Conservation (phyloP, 306 rosid species). For the Lathyrus tuberosus region DNA sequence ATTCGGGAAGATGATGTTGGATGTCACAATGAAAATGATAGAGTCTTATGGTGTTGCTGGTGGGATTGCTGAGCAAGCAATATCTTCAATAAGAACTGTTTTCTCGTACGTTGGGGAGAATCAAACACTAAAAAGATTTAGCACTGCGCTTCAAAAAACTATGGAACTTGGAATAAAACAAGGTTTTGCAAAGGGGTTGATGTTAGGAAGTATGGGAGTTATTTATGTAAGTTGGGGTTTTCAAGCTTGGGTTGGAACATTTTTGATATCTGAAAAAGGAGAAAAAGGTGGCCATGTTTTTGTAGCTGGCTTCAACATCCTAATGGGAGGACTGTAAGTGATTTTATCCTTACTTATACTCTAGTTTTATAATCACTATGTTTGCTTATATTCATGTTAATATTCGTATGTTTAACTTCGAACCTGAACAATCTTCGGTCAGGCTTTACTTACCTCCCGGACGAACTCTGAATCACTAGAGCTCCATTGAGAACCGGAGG, state of each 20-base stretch:
- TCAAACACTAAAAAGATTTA: conserved; percentile 67
- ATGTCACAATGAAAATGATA: conserved; percentile 76
- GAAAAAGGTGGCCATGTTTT: conserved; percentile 85
- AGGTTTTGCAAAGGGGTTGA: conserved; percentile 79
- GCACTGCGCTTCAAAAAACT: conserved; percentile 68
- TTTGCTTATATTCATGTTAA: conserved; percentile 17
- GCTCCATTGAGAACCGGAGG: background rate
- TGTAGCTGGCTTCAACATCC: conserved; percentile 81
- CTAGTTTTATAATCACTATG: conserved; percentile 8
- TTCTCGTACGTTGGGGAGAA: conserved; percentile 82
- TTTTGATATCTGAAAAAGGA: conserved; percentile 62
- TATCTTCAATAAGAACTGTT: conserved; percentile 83
- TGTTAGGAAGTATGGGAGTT: conserved; percentile 92
- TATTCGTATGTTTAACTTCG: conserved; percentile 18
- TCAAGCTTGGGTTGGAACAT: conserved; percentile 93
- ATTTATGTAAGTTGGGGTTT: conserved; percentile 88
- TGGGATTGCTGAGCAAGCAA: conserved; percentile 86
- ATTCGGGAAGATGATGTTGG: conserved; percentile 79
- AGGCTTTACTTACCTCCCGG: background rate
- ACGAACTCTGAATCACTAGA: background rate
- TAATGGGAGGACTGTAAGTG: conserved; percentile 96
- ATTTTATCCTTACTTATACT: conserved; percentile 27
- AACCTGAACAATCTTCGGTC: background rate
- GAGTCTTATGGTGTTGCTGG: conserved; percentile 88
- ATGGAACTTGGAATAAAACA: conserved; percentile 70